A percentile compares a stretch with the other conserved stretches of the same genome.
phyloP scores from a whole-genome alignment of 1,139 yeast genomes.

The Candida gigantensis region DNA sequence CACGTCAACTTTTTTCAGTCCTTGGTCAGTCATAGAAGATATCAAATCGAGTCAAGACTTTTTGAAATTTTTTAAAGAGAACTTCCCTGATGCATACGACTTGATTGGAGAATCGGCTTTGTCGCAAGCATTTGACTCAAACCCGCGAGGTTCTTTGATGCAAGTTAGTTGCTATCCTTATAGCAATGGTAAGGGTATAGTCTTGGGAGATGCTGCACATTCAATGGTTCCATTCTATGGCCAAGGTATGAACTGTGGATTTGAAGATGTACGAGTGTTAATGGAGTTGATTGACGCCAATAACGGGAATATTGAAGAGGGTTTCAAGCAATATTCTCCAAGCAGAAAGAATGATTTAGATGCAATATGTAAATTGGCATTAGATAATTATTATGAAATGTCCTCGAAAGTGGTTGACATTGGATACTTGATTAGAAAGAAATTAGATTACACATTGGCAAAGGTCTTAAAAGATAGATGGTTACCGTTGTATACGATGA shows the following conservation, averaged over 20 bases:
- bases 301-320: slow-evolving; percentile 40
- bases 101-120: slow-evolving; percentile 65
- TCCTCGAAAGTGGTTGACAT: slow-evolving; percentile 75
- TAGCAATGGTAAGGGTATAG: slow-evolving; percentile 64
- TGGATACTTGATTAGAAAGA: slow-evolving; percentile 63
- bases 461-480: slow-evolving; percentile 49
- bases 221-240: slow-evolving; percentile 98
- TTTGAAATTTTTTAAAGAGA: slow-evolving; percentile 51
- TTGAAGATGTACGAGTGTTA: slow-evolving; percentile 80
- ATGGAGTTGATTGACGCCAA: slow-evolving; percentile 53
- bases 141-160: slow-evolving; percentile 78
- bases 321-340: slow-evolving; percentile 60
- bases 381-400: slow-evolving; percentile 86
- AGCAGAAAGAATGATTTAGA: slow-evolving; percentile 64
- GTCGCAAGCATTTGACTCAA: slow-evolving; percentile 49
- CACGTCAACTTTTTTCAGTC: slow-evolving; percentile 87
- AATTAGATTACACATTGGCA: slow-evolving; percentile 66
- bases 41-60: slow-evolving; percentile 47
- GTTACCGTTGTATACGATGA: slow-evolving; percentile 92
- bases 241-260: slow-evolving; percentile 96
- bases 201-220: slow-evolving; percentile 94
- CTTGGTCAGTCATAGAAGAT: slow-evolving; percentile 65
- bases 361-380: slow-evolving; percentile 77
- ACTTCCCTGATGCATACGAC: slow-evolving; percentile 75
- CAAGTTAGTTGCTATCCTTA: slow-evolving; percentile 71